Conservation (phyloP, 2,329 filamentous ascomycete species). For the Endocalyx cinctus region DNA sequence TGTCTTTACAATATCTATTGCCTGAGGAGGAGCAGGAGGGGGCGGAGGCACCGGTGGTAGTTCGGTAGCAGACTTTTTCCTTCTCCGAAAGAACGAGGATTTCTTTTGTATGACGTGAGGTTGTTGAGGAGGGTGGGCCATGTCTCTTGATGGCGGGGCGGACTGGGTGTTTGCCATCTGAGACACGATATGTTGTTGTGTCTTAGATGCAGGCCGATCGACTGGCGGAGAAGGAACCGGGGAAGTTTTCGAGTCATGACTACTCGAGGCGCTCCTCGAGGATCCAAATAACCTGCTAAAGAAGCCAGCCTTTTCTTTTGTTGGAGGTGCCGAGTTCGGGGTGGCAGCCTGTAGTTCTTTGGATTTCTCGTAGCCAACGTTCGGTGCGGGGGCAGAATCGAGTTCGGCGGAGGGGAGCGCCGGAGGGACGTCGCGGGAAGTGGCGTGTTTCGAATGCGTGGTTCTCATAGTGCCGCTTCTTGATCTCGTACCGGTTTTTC, state of each 20-base stretch:
- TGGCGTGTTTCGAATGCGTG: conserved; percentile 23
- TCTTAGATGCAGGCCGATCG: conserved; percentile 36
- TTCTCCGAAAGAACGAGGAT: conserved; percentile 88
- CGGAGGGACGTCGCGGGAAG: conserved; percentile 19
- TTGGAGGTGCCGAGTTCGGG: conserved; percentile 37
- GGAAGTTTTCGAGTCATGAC: conserved; percentile 14
- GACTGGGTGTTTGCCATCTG: conserved; percentile 43
- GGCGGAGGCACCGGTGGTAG: conserved; percentile 53
- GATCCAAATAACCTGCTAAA: conserved; percentile 89
- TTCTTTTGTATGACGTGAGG: conserved; percentile 72
- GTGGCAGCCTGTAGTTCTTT: conserved; percentile 45
- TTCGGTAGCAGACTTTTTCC: conserved; percentile 85
- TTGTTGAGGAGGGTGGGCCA: conserved; percentile 33
- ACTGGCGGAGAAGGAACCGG: conserved; percentile 32
- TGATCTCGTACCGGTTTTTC: conserved; percentile 55
- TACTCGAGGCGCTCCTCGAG: conserved; percentile 48
- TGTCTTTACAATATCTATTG: conserved; percentile 15
- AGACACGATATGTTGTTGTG: conserved; percentile 37
- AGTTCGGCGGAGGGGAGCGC: conserved; percentile 27
- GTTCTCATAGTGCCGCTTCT: conserved; percentile 24
- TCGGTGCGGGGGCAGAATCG: conserved; percentile 54
- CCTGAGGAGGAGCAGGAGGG: conserved; percentile 29
- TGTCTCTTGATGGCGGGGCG: conserved; percentile 48
- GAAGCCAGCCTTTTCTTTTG: conserved; percentile 77
- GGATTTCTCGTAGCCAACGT: conserved; percentile 55